Conservation (phyloP, 2,329 filamentous ascomycete genomes). For the Erysiphe pulchra region DNA sequence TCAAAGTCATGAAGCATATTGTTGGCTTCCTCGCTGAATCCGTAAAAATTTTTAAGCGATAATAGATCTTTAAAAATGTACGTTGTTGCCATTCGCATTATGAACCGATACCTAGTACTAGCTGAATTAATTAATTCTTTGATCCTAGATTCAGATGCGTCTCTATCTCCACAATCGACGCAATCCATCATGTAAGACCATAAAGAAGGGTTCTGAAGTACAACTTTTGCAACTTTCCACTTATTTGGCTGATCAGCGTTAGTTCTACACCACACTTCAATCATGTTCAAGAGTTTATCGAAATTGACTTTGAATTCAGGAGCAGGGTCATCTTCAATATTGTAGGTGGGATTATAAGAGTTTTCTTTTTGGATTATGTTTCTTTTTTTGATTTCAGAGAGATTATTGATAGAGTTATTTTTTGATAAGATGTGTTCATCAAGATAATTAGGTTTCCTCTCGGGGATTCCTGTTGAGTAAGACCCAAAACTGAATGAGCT, state of each 20-base stretch:
- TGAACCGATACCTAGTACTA: slow-evolving; percentile 13
- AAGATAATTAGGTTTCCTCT: not conserved
- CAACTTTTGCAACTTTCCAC: slow-evolving; percentile 6
- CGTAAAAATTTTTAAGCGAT: slow-evolving; percentile 13
- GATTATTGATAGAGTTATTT: not conserved
- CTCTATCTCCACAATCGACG: slow-evolving; percentile 10
- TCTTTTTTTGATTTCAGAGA: not conserved
- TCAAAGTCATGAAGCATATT: slow-evolving; percentile 7
- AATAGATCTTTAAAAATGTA: slow-evolving; percentile 16
- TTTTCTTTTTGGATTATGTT: not conserved
- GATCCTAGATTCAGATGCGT: slow-evolving; percentile 12
- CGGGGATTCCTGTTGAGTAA: not conserved
- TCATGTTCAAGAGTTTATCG: slow-evolving; percentile 4
- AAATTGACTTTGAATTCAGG: slow-evolving; percentile 4
- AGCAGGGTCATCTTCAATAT: slow-evolving; percentile 1
- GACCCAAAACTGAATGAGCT: not conserved
- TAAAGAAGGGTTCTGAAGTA: slow-evolving; percentile 8
- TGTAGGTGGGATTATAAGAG: not conserved
- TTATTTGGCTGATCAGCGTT: slow-evolving; percentile 7
- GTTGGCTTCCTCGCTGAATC: slow-evolving; percentile 10
- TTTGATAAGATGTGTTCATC: not conserved
- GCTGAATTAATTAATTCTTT: slow-evolving; percentile 13
- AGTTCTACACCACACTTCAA: slow-evolving; percentile 11
- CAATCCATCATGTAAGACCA: slow-evolving; percentile 17
- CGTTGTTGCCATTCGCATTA: slow-evolving; percentile 16